phyloP scores from a whole-genome alignment of 169 alveolate species.

The Fabrea salina region DNA sequence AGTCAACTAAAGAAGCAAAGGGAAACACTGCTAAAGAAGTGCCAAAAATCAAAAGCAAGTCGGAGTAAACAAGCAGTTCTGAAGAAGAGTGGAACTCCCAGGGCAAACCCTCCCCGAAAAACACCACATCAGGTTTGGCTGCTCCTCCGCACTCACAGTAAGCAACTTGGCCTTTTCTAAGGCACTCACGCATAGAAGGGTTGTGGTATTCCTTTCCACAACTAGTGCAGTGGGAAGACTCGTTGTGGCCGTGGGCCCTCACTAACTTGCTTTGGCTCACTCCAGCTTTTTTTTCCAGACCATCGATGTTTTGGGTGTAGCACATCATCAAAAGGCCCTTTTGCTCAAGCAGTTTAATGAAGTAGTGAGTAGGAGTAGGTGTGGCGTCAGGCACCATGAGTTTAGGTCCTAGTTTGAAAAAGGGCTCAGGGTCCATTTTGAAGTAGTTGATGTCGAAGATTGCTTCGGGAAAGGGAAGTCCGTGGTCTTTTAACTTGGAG shows the following conservation, averaged over 20 bases:
- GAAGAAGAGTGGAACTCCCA: constrained; percentile 43
- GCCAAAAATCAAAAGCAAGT: constrained; percentile 76
- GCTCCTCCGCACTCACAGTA: constrained; percentile 72
- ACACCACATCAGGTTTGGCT: constrained; percentile 80
- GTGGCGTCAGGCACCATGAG: constrained; percentile 57
- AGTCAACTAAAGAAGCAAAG: constrained; percentile 54
- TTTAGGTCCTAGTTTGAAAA: constrained; percentile 71
- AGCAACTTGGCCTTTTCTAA: constrained; percentile 52
- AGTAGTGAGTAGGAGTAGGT: constrained; percentile 76
- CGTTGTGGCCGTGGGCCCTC: constrained; percentile 79
- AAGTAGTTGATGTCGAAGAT: constrained; percentile 66
- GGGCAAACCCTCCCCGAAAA: constrained; percentile 85
- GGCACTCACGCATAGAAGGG: constrained; percentile 40
- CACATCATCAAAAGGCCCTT: constrained; percentile 40
- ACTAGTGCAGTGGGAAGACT: constrained; percentile 66
- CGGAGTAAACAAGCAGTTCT: constrained; percentile 49
- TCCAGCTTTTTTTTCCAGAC: constrained; percentile 81
- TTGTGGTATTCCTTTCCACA: constrained; percentile 57
- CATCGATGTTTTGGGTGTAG: constrained; percentile 84
- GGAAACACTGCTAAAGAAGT: constrained; percentile 78
- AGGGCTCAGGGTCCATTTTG: constrained; percentile 71
- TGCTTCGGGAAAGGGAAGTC: constrained; percentile 75
- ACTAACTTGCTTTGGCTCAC: constrained; percentile 56
- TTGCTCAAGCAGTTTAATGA: constrained; percentile 48
- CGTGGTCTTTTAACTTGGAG: constrained; percentile 63